Evolutionary conservation across 352 stramenopile species (phyloP).

Genomic region (Phytopythium chamaehyphon): DNA sequence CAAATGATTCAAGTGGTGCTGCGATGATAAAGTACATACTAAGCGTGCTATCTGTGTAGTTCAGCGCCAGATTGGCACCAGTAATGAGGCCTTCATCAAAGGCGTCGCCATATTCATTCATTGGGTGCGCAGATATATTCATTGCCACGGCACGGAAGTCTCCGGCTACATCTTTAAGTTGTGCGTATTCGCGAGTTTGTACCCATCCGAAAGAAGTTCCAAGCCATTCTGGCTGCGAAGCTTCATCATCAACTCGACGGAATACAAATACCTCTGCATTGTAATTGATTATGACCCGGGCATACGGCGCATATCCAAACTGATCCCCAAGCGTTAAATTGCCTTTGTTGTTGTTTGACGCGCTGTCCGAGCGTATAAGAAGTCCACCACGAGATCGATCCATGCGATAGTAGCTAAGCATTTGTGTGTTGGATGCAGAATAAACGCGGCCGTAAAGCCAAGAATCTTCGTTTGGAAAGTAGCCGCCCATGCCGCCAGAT

Average conservation of each 20-base stretch:
- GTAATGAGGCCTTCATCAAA: slow-evolving; percentile 51
- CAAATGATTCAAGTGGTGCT: slow-evolving; percentile 52
- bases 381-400: slow-evolving; percentile 54
- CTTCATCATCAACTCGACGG: slow-evolving; percentile 46
- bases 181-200: slow-evolving; percentile 60
- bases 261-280: slow-evolving; percentile 73
- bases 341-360: slow-evolving; percentile 74
- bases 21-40: slow-evolving; percentile 86
- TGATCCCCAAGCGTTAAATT: slow-evolving; percentile 42
- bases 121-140: slow-evolving; percentile 53
- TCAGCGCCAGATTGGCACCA: slow-evolving; percentile 49
- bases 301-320: slow-evolving; percentile 60
- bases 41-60: slow-evolving; percentile 53
- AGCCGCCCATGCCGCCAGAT: slow-evolving; percentile 68
- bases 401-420: slow-evolving; percentile 84
- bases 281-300: slow-evolving; percentile 73
- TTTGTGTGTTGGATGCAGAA: slow-evolving; percentile 52
- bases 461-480: slow-evolving; percentile 51
- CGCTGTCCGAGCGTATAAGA: slow-evolving; percentile 57
- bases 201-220: slow-evolving; percentile 53
- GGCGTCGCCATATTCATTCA: slow-evolving; percentile 77
- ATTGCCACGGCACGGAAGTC: slow-evolving; percentile 58
- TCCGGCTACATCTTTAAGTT: slow-evolving; percentile 51
- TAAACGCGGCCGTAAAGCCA: slow-evolving; percentile 71
- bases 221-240: slow-evolving; percentile 64